These are phyloP conservation scores for Ceratobasidium sp. DNA, from an alignment of 1,284 basidiomycete species.

Conservation along the genomic window DNA sequence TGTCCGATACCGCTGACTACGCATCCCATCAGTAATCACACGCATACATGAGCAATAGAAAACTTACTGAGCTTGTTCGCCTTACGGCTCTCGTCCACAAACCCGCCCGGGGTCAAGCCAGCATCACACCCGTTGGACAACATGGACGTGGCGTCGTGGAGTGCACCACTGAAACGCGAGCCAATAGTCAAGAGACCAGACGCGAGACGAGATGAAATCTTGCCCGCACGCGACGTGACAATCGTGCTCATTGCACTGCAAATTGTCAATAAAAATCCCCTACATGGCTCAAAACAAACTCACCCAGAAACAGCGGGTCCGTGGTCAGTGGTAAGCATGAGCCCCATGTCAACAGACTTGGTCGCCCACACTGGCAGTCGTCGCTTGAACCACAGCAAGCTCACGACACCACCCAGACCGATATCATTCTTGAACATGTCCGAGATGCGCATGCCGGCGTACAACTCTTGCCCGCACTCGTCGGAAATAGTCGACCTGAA, in stretches of 20 bases:
- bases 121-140: constrained; percentile 93
- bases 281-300: constrained; percentile 50
- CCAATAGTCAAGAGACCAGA: constrained; percentile 98
- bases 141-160: constrained; percentile 97
- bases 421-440: constrained; percentile 99
- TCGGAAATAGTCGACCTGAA: constrained; percentile 99
- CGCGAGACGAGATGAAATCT: constrained; percentile 97
- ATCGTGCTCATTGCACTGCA: constrained; percentile 99
- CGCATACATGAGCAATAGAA: constrained; percentile 1
- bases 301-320: constrained; percentile 92
- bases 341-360: constrained; percentile 99
- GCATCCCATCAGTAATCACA: background rate
- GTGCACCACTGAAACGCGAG: constrained; percentile 98
- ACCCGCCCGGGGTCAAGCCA: constrained; percentile 95
- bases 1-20: constrained; percentile 97
- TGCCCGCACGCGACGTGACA: constrained; percentile 98
- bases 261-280: constrained; percentile 3
- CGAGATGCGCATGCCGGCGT: constrained; percentile 99
- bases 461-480: constrained; percentile 98
- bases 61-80: constrained; percentile 92
- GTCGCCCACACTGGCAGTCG: constrained; percentile 84
- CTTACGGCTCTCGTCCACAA: constrained; percentile 96
- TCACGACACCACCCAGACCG: constrained; percentile 97
- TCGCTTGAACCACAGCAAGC: constrained; percentile 98
- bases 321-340: constrained; percentile 99